Conservation (phyloP, 495 filamentous ascomycete genomes). For the Amphirosellinia nigrospora region DNA sequence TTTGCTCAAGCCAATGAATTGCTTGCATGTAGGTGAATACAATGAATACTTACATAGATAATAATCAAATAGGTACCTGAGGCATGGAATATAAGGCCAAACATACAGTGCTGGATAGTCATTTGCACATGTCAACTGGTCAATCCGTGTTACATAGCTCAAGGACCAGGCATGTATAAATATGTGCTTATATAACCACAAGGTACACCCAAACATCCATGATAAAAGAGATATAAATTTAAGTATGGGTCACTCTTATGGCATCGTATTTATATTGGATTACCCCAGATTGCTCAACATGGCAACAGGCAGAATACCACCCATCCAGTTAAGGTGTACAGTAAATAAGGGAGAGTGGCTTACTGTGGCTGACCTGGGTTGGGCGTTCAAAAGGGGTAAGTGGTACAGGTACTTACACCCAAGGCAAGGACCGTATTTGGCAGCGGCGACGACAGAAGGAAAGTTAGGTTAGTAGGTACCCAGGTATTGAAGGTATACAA, state of each 20-base stretch:
- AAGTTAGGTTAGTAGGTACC: neutral
- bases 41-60: too few species aligned
- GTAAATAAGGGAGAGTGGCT: neutral
- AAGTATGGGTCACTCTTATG: neutral
- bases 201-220: too few species aligned
- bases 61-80: too few species aligned
- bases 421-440: too few species aligned
- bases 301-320: neutral
- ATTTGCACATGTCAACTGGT: neutral
- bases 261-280: neutral
- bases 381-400: neutral
- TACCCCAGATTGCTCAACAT: neutral
- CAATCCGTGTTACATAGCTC: too few species aligned
- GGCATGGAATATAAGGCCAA: too few species aligned
- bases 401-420: too few species aligned
- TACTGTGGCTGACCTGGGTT: conserved; percentile 1
- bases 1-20: too few species aligned
- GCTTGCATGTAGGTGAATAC: too few species aligned
- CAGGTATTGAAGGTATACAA: too few species aligned
- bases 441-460: neutral
- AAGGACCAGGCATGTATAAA: too few species aligned
- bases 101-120: neutral
- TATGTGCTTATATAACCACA: neutral
- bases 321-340: neutral
- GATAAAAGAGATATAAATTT: too few species aligned